A percentile compares a stretch with the other conserved stretches of the same genome.
These are phyloP conservation scores for Ceratocystis harringtonii DNA, from an alignment of 2,329 filamentous ascomycete genomes.

Conservation along the genomic window DNA sequence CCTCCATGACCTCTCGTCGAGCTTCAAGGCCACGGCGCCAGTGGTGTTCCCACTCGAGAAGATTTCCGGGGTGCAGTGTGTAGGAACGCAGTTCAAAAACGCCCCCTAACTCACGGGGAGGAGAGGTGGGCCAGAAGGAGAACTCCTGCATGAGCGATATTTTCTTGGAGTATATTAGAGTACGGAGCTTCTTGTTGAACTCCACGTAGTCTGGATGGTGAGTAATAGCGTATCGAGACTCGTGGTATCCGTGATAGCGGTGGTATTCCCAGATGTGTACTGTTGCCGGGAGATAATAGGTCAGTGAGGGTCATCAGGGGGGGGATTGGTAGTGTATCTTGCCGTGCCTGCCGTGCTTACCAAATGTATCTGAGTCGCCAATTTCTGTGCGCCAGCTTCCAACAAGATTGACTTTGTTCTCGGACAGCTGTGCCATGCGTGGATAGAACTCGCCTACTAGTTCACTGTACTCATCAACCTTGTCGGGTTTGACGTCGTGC, in stretches of 20 bases:
- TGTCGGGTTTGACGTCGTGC: slow-evolving; percentile 88
- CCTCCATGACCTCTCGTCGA: slow-evolving; percentile 93
- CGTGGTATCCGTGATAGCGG: slow-evolving; percentile 89
- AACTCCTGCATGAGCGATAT: slow-evolving; percentile 98
- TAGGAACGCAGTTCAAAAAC: slow-evolving; percentile 95
- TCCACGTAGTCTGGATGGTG: slow-evolving; percentile 67
- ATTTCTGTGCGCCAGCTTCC: slow-evolving; percentile 98
- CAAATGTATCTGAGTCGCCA: slow-evolving; percentile 90
- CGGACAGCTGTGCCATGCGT: slow-evolving; percentile 63
- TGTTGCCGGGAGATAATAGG: slow-evolving; percentile 26
- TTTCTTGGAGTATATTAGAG: slow-evolving; percentile 69
- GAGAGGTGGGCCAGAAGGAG: slow-evolving; percentile 95
- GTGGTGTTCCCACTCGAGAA: slow-evolving; percentile 97
- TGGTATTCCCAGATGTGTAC: slow-evolving; percentile 99
- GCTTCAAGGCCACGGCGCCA: slow-evolving; percentile 88
- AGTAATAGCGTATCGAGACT: slow-evolving; percentile 73
- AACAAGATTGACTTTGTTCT: slow-evolving; percentile 91
- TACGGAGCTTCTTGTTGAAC: slow-evolving; percentile 73
- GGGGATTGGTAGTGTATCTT: not conserved
- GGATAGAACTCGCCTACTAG: slow-evolving; percentile 89
- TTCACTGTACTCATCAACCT: slow-evolving; percentile 85
- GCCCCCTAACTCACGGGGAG: slow-evolving; percentile 77
- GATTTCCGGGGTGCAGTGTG: slow-evolving; percentile 85
- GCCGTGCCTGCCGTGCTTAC: slow-evolving; percentile 35
- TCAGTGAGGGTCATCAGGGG: not conserved